Percentiles rank a stretch among this genome's conserved stretches.
Conservation (phyloP, 2,329 filamentous ascomycete genomes). For the Talaromyces sp. region DNA sequence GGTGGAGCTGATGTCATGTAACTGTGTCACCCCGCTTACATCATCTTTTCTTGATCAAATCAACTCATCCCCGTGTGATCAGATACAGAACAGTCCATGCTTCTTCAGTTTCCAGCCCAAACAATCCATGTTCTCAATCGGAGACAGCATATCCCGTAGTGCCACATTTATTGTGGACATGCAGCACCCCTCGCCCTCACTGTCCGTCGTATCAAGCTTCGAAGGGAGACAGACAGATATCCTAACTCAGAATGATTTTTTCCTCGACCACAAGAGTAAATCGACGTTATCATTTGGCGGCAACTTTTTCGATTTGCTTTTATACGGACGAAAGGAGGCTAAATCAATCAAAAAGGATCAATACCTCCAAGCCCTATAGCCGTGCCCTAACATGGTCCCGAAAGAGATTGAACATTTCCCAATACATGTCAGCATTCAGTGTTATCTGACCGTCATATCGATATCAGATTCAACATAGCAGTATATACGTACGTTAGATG, state of each 20-base stretch:
- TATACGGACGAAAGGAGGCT: no score
- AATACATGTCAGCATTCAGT: neutral
- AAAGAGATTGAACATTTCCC: neutral
- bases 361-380: neutral
- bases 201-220: neutral
- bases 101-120: constrained; percentile 7
- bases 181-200: neutral
- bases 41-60: neutral
- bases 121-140: neutral
- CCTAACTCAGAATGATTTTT: no score
- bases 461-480: neutral
- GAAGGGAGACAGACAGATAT: neutral
- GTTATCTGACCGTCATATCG: no score
- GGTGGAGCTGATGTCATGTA: constrained; percentile 5
- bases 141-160: neutral
- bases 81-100: neutral
- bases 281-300: no score
- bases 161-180: neutral
- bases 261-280: no score
- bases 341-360: neutral
- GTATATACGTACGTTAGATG: neutral
- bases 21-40: neutral
- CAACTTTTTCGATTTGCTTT: no score
- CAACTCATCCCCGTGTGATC: neutral
- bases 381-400: neutral